phyloP scores from a whole-genome alignment of 257 asterid genomes.

The Ehretia macrophylla region DNA sequence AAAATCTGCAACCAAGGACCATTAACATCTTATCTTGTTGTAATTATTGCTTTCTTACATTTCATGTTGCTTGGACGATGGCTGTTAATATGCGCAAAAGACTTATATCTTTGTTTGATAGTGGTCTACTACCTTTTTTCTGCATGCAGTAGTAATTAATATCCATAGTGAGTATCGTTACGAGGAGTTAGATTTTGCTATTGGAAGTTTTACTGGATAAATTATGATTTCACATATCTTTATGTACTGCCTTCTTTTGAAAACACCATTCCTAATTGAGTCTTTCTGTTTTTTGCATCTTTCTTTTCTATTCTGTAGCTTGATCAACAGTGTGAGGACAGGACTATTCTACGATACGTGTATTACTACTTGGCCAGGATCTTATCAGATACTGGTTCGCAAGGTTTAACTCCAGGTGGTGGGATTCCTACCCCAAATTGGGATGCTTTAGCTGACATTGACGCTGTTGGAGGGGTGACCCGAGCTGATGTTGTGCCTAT shows the following conservation, averaged over 20 bases:
- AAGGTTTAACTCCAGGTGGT: constrained; percentile 93
- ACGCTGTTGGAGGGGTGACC: constrained; percentile 96
- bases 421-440: constrained; percentile 99
- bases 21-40: too few species aligned
- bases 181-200: too few species aligned
- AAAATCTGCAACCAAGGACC: too few species aligned
- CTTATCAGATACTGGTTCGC: constrained; percentile 91
- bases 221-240: neutral
- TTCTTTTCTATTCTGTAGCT: constrained; percentile 53
- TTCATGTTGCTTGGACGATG: too few species aligned
- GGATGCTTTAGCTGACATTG: constrained; percentile 99
- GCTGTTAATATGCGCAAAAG: too few species aligned
- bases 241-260: neutral
- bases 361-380: constrained; percentile 97
- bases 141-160: too few species aligned
- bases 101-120: too few species aligned
- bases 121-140: too few species aligned
- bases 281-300: constrained; percentile 22
- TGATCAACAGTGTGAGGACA: constrained; percentile 98
- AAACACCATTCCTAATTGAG: constrained; percentile 10
- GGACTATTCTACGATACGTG: constrained; percentile 94
- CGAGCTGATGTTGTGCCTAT: constrained; percentile 99
- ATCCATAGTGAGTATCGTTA: too few species aligned
- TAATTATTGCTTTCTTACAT: too few species aligned
- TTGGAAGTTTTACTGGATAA: too few species aligned